phyloP scores from a whole-genome alignment of 1,284 basidiomycete genomes.

The Moniliophthora roreri region DNA sequence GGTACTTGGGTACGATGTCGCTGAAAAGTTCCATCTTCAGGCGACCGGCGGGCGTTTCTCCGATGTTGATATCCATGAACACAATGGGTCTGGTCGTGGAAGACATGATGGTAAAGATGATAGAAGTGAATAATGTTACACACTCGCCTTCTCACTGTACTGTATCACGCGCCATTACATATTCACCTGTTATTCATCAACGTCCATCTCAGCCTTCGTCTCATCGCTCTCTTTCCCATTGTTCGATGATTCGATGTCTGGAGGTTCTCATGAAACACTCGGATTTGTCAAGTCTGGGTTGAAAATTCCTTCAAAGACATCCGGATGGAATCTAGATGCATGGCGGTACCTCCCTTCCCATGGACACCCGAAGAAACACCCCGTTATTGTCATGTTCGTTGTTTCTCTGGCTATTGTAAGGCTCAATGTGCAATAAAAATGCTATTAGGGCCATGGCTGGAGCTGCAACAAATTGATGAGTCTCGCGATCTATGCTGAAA shows the following conservation, averaged over 20 bases:
- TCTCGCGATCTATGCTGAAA: constrained; percentile 31
- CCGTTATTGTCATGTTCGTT: constrained; percentile 36
- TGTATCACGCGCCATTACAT: no score
- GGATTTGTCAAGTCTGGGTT: not conserved
- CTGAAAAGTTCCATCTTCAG: constrained; percentile 96
- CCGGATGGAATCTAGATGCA: constrained; percentile 34
- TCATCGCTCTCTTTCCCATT: no score
- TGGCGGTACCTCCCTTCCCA: constrained; percentile 31
- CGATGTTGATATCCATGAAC: constrained; percentile 96
- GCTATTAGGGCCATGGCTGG: constrained; percentile 34
- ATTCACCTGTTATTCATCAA: no score
- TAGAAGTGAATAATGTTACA: no score
- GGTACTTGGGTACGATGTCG: constrained; percentile 88
- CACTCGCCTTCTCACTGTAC: no score
- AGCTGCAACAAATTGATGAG: constrained; percentile 33
- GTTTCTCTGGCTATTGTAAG: not conserved
- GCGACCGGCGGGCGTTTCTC: constrained; percentile 91
- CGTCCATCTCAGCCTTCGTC: no score
- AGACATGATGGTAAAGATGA: not conserved
- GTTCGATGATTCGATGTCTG: no score
- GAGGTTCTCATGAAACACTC: no score
- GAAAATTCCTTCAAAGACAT: constrained; percentile 24
- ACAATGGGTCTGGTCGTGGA: constrained; percentile 74
- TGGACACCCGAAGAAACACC: constrained; percentile 16
- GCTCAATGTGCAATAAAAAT: not conserved